A percentile compares a stretch with the other conserved stretches of the same genome.
phyloP scores from a whole-genome alignment of 1,139 yeast genomes.

The Tardiomyces digboiensis region DNA sequence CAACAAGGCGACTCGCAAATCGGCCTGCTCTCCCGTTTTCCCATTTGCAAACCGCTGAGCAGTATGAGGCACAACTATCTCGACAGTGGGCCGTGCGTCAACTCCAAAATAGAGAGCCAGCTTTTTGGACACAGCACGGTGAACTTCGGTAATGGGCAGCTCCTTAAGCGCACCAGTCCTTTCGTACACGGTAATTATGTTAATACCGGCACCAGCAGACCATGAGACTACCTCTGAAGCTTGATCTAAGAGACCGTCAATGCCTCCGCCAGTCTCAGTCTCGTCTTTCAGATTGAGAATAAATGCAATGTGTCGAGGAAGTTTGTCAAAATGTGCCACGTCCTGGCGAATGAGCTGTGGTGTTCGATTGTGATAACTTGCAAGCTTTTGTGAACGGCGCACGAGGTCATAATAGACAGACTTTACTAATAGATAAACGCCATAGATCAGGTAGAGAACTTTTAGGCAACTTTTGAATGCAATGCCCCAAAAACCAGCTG shows the following conservation, averaged over 20 bases:
- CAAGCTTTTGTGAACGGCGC: constrained; percentile 50
- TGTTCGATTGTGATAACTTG: constrained; percentile 73
- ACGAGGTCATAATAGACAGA: constrained; percentile 39
- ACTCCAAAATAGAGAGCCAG: constrained; percentile 70
- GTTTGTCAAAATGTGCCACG: constrained; percentile 56
- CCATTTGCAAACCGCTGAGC: neutral
- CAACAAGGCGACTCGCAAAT: constrained; percentile 56
- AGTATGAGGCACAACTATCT: constrained; percentile 31
- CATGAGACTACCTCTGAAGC: constrained; percentile 76
- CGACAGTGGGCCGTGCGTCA: constrained; percentile 51
- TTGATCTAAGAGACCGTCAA: constrained; percentile 71
- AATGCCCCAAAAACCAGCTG: neutral
- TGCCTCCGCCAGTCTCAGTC: constrained; percentile 87
- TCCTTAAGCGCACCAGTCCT: constrained; percentile 57
- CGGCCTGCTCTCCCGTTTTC: constrained; percentile 22
- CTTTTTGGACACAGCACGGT: constrained; percentile 49
- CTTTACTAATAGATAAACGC: constrained; percentile 8
- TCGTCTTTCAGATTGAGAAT: constrained; percentile 63
- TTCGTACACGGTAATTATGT: constrained; percentile 68
- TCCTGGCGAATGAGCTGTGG: constrained; percentile 86
- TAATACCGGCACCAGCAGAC: constrained; percentile 81
- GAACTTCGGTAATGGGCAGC: constrained; percentile 38
- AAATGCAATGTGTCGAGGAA: constrained; percentile 70
- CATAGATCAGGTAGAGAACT: constrained; percentile 11
- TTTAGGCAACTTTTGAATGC: constrained; percentile 7